Base-by-base conservation (phyloP, 2,329 filamentous ascomycete species). In the Phialophora expanda region DNA sequence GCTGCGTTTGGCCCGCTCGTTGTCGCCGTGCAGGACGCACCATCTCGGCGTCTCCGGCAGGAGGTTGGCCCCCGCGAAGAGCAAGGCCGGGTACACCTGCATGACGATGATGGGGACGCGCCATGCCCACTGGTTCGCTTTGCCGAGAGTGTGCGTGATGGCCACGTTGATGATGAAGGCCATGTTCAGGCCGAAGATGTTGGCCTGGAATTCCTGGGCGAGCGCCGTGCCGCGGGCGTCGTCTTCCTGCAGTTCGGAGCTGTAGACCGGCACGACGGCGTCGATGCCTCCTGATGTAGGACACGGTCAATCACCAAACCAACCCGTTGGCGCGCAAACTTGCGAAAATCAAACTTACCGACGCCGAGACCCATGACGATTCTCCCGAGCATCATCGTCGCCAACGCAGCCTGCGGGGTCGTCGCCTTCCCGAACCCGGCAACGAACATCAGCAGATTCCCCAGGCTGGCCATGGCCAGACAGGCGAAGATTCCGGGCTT, bases 171-270 rank as follows among this genome's bases (percentile, higher is more conserved):
- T 83, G 0, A 78, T 82, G 73, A 87, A 88, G 0, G 86, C 86
- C 81, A 87, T 82, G 65, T 87, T 80, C 1, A 89, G 74, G 0
- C 86, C 85, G 63, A 87, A 85, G 68, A 89, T 88, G 69, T 89
- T 89, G 74, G 82, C 84, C 73, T 88, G 86, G 71, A 89, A 89
- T 70, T 88, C 86, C 71, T 89, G 84, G 1, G 85, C 85, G 51
- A 89, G 74, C 1, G 86, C 85, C 69, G 83, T 83, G 5, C 86
- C 86, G 53, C 86, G 77, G 1, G 83, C 80, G 56, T 82, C 83
- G 71, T 87, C 86, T n/a, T 81, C 81, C 2, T 81, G 79, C 34
- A 88, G 77, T 71, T 88, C 86, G 14, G 81, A 81, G 64, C 80
- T 84, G 75, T 88, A 88, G 1, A 87, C 83, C 0, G 86, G 86